Percentiles rank a stretch among this genome's conserved stretches.
Evolutionary conservation across 2,329 filamentous ascomycete species (phyloP).

Genomic region (Sarocladiaceae sp.): DNA sequence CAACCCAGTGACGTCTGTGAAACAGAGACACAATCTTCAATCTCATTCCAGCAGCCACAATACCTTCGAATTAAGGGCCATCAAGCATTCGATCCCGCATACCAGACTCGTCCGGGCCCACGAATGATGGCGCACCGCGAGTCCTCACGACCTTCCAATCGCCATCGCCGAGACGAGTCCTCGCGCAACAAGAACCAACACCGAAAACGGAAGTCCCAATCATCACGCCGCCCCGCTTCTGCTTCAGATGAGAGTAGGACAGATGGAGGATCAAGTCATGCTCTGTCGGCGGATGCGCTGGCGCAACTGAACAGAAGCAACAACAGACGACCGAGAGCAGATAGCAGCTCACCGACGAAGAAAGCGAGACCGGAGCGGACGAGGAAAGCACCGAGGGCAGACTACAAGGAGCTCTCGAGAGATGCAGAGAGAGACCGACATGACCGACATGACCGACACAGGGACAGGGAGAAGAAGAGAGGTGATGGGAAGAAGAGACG

Average conservation of each 20-base stretch:
- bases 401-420: constrained; percentile 21
- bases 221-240: not conserved
- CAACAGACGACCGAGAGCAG: not conserved
- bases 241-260: constrained; percentile 4
- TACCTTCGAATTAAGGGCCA: too few species aligned
- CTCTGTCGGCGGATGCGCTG: constrained; percentile 3
- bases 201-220: constrained; percentile 5
- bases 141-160: constrained; percentile 5
- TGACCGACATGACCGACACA: not conserved
- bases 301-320: constrained; percentile 7
- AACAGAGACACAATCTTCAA: too few species aligned
- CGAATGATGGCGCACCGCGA: constrained; percentile 5
- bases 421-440: constrained; percentile 2
- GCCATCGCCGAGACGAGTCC: not conserved
- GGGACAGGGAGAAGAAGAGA: constrained; percentile 4
- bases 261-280: not conserved
- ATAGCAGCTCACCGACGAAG: not conserved
- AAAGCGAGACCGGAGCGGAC: constrained; percentile 12
- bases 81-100: too few species aligned
- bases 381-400: constrained; percentile 24
- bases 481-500: constrained; percentile 42
- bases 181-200: constrained; percentile 2
- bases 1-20: too few species aligned
- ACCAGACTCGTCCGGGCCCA: not conserved
- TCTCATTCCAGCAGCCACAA: too few species aligned